These are phyloP conservation scores for Eucalyptus erythrocorys DNA, from an alignment of 345 rosid species.

Conservation along the genomic window DNA sequence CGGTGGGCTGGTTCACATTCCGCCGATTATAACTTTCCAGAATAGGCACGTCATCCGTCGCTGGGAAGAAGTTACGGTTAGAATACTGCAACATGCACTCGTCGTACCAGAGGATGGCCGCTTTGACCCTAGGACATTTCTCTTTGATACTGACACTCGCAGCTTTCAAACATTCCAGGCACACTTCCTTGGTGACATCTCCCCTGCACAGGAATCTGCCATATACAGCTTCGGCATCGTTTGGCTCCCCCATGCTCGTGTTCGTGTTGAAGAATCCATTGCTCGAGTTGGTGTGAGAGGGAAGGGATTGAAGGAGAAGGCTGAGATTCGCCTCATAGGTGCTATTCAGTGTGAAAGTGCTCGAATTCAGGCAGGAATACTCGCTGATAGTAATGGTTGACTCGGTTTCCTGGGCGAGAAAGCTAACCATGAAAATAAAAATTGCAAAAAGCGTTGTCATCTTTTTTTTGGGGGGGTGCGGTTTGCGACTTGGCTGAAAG, in stretches of 20 bases:
- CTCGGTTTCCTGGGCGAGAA: neutral
- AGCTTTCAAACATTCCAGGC: conserved; percentile 14
- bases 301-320: neutral
- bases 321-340: neutral
- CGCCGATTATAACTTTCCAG: neutral
- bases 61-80: conserved; percentile 5
- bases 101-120: conserved; percentile 23
- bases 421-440: neutral
- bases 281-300: neutral
- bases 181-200: neutral
- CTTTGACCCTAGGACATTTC: conserved; percentile 17
- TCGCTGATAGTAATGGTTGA: neutral
- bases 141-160: conserved; percentile 4
- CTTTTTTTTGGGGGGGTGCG: neutral
- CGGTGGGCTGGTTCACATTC: neutral
- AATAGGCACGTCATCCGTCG: neutral
- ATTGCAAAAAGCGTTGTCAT: neutral
- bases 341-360: neutral
- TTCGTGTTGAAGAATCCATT: neutral
- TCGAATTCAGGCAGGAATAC: neutral
- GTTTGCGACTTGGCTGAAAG: neutral
- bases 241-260: neutral
- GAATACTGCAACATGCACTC: conserved; percentile 33
- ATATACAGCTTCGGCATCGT: neutral
- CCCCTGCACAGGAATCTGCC: conserved; percentile 6